Base-by-base conservation (phyloP, 192 early-diverging fungal species). In the Dimargaris cristalligena region DNA sequence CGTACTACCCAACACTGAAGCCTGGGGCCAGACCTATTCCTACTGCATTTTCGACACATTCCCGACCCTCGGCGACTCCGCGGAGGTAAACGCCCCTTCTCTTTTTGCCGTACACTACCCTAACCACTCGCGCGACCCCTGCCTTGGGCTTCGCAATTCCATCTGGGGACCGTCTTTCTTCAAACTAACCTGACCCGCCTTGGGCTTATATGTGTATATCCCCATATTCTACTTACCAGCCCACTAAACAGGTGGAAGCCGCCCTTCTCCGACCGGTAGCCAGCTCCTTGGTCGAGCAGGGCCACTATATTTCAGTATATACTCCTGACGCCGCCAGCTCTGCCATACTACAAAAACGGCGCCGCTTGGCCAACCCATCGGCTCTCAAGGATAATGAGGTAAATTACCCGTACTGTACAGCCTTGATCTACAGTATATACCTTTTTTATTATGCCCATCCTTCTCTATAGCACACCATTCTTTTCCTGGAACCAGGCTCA, bases 21-120 rank as follows among this genome's bases (percentile, higher is more conserved):
- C 22, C 2, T 57, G 55, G 55, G 33, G 16, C 33, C 11, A 35
- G 18, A 38, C 32, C 35, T 34, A 25, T 26, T 31, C 32, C 33
- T 34, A 57, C 23, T 57, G 55, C 33, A 57, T 35, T 34, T 57
- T 57, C 22, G 55, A 57, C 34, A 34, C 34, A 4, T 31, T 4
- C 33, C 55, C 55, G n/a, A 4, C 34, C 32, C n/a, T 38, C 32
- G 35, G 18, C 4, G n/a, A 6, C 38, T 10, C 38, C 38, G 8
- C 6, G 38, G 38, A 41, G 8, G 38, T 16, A 6, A 16, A 41
- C 38, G 38, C 6, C 16, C 38, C n/a, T n/a, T n/a, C n/a, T n/a
- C 29, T 30, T 16, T 11, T 32, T 4, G 20, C 18, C 28, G 10
- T 11, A 29, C n/a, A 30, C 32, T 4, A 13, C 52, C 28, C 0